Percentiles rank a stretch among this genome's conserved stretches.
Conservation (phyloP, 2,329 filamentous ascomycete species). For the Septoria linicola region DNA sequence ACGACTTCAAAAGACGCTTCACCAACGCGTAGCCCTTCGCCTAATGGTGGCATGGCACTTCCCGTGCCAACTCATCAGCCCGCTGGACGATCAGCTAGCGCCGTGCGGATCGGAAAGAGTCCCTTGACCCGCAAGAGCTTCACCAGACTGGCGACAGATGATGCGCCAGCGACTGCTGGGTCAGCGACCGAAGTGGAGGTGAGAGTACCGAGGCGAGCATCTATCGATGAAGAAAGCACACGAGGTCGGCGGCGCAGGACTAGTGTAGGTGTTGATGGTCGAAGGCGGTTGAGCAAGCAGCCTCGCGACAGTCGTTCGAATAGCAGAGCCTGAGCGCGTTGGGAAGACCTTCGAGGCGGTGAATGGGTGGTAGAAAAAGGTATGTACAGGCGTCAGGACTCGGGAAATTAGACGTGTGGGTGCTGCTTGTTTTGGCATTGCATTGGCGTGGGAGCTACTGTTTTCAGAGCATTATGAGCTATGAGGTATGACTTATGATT, state of each 20-base stretch:
- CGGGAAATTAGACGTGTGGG: no score
- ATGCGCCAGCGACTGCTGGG: conserved; percentile 21
- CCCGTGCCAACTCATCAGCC: conserved; percentile 15
- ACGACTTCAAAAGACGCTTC: conserved; percentile 11
- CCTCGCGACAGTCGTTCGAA: conserved; percentile 19
- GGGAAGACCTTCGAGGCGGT: no score
- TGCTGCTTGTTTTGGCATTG: no score
- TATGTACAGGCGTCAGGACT: no score
- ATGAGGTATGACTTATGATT: no score
- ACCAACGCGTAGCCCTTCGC: conserved; percentile 1
- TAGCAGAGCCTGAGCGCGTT: conserved; percentile 22
- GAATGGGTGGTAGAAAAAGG: no score
- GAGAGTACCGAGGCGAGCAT: conserved; percentile 21
- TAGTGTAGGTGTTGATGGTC: conserved; percentile 27
- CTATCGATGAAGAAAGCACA: conserved; percentile 13
- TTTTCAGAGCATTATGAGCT: no score
- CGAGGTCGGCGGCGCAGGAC: conserved; percentile 22
- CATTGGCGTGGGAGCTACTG: no score
- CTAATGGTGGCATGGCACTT: not conserved
- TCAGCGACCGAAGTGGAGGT: conserved; percentile 25
- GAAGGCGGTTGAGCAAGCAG: conserved; percentile 30
- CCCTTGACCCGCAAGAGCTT: conserved; percentile 49
- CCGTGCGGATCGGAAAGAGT: conserved; percentile 41
- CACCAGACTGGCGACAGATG: conserved; percentile 27
- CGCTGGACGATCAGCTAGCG: conserved; percentile 15